phyloP scores from a whole-genome alignment of 495 filamentous ascomycete species.

The Penicillium canariense region DNA sequence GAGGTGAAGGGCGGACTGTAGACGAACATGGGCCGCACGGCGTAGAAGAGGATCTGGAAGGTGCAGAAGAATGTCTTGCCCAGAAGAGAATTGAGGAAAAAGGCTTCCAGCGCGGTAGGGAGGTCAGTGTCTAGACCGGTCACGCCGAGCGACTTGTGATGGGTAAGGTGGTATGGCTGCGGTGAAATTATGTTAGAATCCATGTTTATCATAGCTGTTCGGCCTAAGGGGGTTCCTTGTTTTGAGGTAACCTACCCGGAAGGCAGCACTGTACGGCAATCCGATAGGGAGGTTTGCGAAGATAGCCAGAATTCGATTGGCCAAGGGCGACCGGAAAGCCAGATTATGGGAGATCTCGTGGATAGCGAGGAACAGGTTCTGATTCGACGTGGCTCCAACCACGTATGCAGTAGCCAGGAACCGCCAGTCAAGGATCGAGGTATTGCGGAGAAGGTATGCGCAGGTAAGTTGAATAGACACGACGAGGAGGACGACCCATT shows the following conservation, averaged over 20 bases:
- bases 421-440: conserved; percentile 73
- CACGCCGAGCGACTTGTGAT: conserved; percentile 98
- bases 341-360: conserved; percentile 99
- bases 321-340: conserved; percentile 80
- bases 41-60: conserved; percentile 99
- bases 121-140: conserved; percentile 96
- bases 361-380: conserved; percentile 98
- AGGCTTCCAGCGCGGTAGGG: conserved; percentile 85
- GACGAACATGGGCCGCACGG: conserved; percentile 93
- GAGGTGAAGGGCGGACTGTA: conserved; percentile 84
- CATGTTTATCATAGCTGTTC: neutral
- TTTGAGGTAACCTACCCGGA: conserved; percentile 59
- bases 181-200: conserved; percentile 3
- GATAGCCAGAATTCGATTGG: conserved; percentile 83
- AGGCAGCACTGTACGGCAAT: conserved; percentile 93
- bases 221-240: neutral
- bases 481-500: conserved; percentile 84
- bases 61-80: conserved; percentile 99
- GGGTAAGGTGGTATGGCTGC: conserved; percentile 94
- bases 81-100: conserved; percentile 92
- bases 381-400: conserved; percentile 93
- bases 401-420: conserved; percentile 89
- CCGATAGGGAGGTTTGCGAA: conserved; percentile 96
- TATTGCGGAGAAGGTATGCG: conserved; percentile 76
- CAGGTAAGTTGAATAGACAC: conserved; percentile 77